Percentiles rank a stretch among this genome's conserved stretches.
Conservation (phyloP, 2,329 filamentous ascomycete genomes). For the Neonectria faginata region DNA sequence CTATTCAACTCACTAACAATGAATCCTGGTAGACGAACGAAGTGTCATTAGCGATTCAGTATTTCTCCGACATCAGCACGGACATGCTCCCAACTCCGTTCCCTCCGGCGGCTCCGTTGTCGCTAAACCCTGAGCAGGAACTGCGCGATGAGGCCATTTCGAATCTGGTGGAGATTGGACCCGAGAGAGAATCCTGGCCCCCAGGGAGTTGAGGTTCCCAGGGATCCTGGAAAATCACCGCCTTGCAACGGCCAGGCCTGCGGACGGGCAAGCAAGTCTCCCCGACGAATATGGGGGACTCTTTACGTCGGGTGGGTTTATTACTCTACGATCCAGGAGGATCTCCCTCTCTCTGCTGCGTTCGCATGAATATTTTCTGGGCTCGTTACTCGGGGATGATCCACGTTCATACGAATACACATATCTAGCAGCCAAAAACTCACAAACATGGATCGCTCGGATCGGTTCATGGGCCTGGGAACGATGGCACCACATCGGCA, state of each 20-base stretch:
- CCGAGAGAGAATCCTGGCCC: neutral
- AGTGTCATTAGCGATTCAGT: too few relatives aligned
- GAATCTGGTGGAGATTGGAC: neutral
- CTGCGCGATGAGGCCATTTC: constrained; percentile 9
- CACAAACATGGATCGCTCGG: neutral
- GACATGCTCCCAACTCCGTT: neutral
- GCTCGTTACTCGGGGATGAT: neutral
- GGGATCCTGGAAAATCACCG: neutral
- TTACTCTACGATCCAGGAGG: neutral
- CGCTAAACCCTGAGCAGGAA: neutral
- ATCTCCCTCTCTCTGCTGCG: neutral
- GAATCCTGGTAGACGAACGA: too few relatives aligned
- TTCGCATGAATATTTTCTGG: neutral
- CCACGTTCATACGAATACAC: neutral
- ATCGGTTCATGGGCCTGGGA: neutral
- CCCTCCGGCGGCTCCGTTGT: neutral
- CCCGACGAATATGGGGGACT: neutral
- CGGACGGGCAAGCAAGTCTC: neutral
- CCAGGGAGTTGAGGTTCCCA: neutral
- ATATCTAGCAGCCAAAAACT: neutral
- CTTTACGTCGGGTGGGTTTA: neutral
- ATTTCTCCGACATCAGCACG: neutral
- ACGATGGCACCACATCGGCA: neutral
- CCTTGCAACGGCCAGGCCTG: constrained; percentile 1
- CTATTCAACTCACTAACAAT: too few relatives aligned